These are phyloP conservation scores for Juncus effusus DNA, from an alignment of 176 grass and related monocot genomes.

Conservation along the genomic window DNA sequence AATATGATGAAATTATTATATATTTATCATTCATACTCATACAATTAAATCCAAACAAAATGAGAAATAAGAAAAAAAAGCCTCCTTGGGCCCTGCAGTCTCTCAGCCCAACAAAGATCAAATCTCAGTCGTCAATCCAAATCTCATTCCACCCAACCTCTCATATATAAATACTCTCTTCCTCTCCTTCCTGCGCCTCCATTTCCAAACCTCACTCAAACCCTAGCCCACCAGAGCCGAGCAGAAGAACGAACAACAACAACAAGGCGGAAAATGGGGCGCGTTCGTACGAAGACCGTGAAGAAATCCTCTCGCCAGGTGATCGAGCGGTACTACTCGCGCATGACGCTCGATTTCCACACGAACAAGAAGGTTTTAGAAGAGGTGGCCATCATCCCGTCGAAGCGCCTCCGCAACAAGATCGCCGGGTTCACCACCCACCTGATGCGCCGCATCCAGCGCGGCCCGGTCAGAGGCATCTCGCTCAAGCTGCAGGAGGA, in stretches of 20 bases:
- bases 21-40: too few species aligned
- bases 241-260: background rate
- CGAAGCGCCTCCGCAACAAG: slow-evolving; percentile 46
- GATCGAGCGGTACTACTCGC: slow-evolving; percentile 45
- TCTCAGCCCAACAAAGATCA: too few species aligned
- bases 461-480: slow-evolving; percentile 40
- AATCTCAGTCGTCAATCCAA: slow-evolving; percentile 7
- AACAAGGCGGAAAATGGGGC: slow-evolving; percentile 24
- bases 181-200: slow-evolving; percentile 7
- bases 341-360: slow-evolving; percentile 47
- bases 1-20: too few species aligned
- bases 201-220: background rate
- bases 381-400: slow-evolving; percentile 41
- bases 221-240: background rate
- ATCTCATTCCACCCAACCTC: background rate
- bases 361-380: slow-evolving; percentile 43
- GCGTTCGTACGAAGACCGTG: slow-evolving; percentile 40
- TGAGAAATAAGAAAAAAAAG: too few species aligned
- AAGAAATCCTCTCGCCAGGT: slow-evolving; percentile 46
- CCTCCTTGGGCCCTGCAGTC: too few species aligned
- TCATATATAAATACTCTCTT: slow-evolving; percentile 6
- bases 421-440: slow-evolving; percentile 43
- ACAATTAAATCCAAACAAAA: too few species aligned
- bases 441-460: slow-evolving; percentile 46
- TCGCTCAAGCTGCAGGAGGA: slow-evolving; percentile 51